Evolutionary conservation across 176 grass and related monocot species (phyloP), one percentile per base, ranked within the genome.

Genomic region (Zoysia japonica): DNA sequence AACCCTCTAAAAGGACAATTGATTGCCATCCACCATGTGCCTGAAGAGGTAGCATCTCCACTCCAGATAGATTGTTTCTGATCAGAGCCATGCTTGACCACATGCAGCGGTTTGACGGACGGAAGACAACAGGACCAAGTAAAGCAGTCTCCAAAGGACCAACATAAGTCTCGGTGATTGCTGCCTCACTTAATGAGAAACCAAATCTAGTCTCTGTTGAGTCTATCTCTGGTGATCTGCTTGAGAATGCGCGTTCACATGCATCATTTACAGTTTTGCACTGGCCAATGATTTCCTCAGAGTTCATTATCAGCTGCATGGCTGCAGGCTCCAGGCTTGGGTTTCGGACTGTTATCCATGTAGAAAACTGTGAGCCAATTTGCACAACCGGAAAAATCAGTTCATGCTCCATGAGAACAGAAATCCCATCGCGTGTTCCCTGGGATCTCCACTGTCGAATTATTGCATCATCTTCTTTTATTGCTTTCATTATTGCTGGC

Each of bases 71-170:
- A 65, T 99, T 95, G 72, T 85, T 99, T 75, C 96, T 84, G 77
- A 99, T 93, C 75, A 95, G 84, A 75, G 62, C 84, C 79, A 91
- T 93, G 81, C 86, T 95, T 57, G 84, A 93, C 96, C 96, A 99
- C 60, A 78, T 91, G 76, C 96, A 99, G 10, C 88, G 45, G 68
- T 92, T 93, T 20, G 96, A 95, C 2, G 96, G 96, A 66, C 85
- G 96, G 46, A 99, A 99, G 77, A 99, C 60, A 81, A 99, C 63
- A 47, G 92, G 96, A 56, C 96, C 96, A 74, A 99, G 86, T 47
- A 72, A 82, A 74, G 86, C 86, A 38, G 84, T 93, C 20, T 79
- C 86, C 49, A 13, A 84, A 74, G 96, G 96, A 55, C 90, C 81
- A 62, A 99, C 72, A 77, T 64, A 46, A 16, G 80, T 86, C 67